Evolutionary conservation across 78 protist genomes (phyloP), one percentile per base, ranked within the genome.

Genomic region (Planoprotostelium fungivorum): DNA sequence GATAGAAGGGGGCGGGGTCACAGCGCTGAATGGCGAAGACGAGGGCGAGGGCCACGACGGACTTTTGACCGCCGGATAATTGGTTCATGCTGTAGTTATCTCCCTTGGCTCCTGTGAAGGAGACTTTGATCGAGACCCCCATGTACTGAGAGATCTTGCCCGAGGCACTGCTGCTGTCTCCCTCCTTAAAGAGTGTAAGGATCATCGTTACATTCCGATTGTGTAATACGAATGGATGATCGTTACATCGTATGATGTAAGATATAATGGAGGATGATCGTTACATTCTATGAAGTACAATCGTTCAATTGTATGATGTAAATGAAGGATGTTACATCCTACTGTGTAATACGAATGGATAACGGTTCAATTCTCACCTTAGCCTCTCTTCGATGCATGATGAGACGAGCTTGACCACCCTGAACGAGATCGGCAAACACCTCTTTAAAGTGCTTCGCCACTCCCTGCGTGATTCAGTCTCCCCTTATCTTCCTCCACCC

Each of bases 1-100:
- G 90, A 88, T 99, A 99, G 94, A 99, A 99, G 31, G 99, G 99
- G 0, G 99, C 99, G 0, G 99, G 99, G 84, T 99, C 99, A 16
- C 97, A 91, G n/a, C 95, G 90, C 90, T 99, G 99, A 34, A 99
- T 98, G 28, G 99, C 99, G 34, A 99, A 98, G 38, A 99, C 98
- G 31, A 99, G 87, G 1, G 98, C 90, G 9, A 99, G 96, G n/a
- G 99, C 98, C 0, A 99, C 99, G 31, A 99, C 63, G n/a, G 99
- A 89, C 93, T 98, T 98, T 93, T 99, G 99, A 88, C 91, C 92
- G 63, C 90, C 95, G 35, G 92, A 87, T 25, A 87, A 28, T 38
- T 87, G 95, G 63, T 84, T 38, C 90, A 93, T 90, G 1, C 91
- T 37, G 35, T 38, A 83, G 23, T 91, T 36, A 37, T 90, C 93